Base-by-base conservation (phyloP, 352 stramenopile genomes). In the Hyaloperonospora arabidopsidis region DNA sequence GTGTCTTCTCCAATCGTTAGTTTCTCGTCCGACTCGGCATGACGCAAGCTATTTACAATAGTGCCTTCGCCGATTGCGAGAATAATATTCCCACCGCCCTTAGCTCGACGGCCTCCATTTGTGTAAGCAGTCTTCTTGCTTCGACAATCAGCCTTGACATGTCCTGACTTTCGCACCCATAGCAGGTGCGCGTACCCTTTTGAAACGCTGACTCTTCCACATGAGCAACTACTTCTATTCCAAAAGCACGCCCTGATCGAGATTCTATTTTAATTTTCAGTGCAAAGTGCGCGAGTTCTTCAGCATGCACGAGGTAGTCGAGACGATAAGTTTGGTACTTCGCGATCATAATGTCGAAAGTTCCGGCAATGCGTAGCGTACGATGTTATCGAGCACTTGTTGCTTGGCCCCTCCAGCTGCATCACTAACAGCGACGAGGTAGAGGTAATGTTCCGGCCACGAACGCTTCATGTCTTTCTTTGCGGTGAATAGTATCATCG, bases 381-480 rank as follows among this genome's bases (percentile, higher is more conserved):
- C 36, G 15, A 43, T 43, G 6, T 40, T 17, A 19, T 43, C 36
- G 36, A 43, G 36, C 15, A 43, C 7, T 14, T 19, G 36, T 19
- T 43, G 36, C 36, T 43, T 14, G 12, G 1, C 36, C 2, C 23
- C 23, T 13, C 48, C 19, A 34, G n/a, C 12, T 5, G 48, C 48
- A 40, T 54, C 36, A 2, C 13, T 45, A 19, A 53, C n/a, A 8
- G 22, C 44, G 5, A 49, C 22, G 5, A 38, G 12, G 22, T 53
- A 45, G 15, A 45, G 25, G 1, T 53, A 53, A n/a, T 53, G 32
- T 15, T 53, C 47, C 4, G 32, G 47, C 47, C 47, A 53, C 6
- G 47, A 45, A 2, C 47, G 28, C 34, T 17, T 40, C 3, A 15
- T 40, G 34, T 21, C 14, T 43, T 43, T 29, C 25, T 29, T 29